phyloP scores from a whole-genome alignment of 2,329 filamentous ascomycete species.

The Colletotrichum falcatum region DNA sequence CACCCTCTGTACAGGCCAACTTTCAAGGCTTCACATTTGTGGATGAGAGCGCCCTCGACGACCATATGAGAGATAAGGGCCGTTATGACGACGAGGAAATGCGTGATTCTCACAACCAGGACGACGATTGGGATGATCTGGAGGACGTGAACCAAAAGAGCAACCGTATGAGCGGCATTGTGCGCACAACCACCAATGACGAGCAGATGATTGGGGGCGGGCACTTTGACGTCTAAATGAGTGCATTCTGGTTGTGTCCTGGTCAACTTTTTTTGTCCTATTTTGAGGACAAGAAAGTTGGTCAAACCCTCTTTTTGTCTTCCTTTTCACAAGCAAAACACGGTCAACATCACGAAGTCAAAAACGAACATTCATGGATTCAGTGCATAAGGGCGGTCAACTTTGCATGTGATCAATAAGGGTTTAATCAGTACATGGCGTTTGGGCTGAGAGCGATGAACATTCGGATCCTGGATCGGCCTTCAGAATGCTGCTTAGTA shows the following conservation, averaged over 20 bases:
- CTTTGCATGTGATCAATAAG: conserved; percentile 41
- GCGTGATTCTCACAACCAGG: conserved; percentile 63
- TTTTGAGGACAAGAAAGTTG: conserved; percentile 31
- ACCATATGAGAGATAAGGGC: conserved; percentile 74
- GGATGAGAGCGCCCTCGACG: conserved; percentile 95
- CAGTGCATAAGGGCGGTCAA: conserved; percentile 42
- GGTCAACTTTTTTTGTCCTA: conserved; percentile 23
- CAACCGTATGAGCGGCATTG: conserved; percentile 74
- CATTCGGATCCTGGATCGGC: conserved; percentile 33
- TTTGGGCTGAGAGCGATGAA: conserved; percentile 40
- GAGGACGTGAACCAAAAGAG: conserved; percentile 65
- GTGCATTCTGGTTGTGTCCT: conserved; percentile 1
- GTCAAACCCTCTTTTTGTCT: conserved; percentile 18
- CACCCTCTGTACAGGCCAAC: conserved; percentile 95
- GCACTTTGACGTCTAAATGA: conserved; percentile 72
- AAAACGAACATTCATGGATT: conserved; percentile 42
- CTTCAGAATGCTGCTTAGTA: conserved; percentile 38
- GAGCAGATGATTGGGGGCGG: conserved; percentile 72
- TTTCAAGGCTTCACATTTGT: conserved; percentile 99
- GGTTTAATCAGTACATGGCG: conserved; percentile 40
- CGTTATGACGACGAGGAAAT: conserved; percentile 68
- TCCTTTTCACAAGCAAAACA: conserved; percentile 26
- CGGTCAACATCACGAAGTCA: conserved; percentile 36
- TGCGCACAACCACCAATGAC: conserved; percentile 67
- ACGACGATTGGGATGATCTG: conserved; percentile 70